Evolutionary conservation across 2,329 filamentous ascomycete genomes (phyloP).

Genomic region (Pseudophaeomoniella oleicola): DNA sequence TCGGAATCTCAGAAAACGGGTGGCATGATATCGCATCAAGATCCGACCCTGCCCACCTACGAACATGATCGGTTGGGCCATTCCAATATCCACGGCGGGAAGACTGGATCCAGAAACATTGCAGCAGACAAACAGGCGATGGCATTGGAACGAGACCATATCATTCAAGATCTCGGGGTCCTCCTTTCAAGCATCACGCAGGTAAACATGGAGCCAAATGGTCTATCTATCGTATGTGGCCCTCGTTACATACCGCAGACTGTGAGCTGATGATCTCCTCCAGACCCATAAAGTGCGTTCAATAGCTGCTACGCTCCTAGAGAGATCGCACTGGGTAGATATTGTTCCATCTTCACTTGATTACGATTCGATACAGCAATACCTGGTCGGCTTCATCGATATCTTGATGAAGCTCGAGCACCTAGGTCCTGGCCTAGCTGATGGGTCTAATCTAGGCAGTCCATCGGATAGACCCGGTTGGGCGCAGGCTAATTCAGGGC

Average conservation of each 20-base stretch:
- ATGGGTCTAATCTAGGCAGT: no score
- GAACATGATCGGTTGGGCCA: constrained; percentile 13
- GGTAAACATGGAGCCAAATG: constrained; percentile 67
- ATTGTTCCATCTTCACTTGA: constrained; percentile 32
- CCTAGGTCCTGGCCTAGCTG: constrained; percentile 23
- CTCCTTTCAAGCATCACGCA: constrained; percentile 67
- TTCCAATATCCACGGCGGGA: constrained; percentile 8
- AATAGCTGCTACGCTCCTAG: constrained; percentile 66
- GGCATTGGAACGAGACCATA: constrained; percentile 61
- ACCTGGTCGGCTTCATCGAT: constrained; percentile 57
- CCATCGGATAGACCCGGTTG: no score
- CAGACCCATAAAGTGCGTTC: constrained; percentile 72
- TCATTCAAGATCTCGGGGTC: constrained; percentile 62
- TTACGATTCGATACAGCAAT: constrained; percentile 48
- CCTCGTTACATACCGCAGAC: constrained; percentile 3
- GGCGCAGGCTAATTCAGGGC: no score
- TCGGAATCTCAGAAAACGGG: no score
- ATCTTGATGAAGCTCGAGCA: constrained; percentile 62
- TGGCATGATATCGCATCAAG: no score
- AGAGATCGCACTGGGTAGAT: no score
- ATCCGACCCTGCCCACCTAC: constrained; percentile 3
- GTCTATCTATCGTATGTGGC: constrained; percentile 45
- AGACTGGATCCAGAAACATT: no score
- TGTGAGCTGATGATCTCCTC: constrained; percentile 5
- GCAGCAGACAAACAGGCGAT: constrained; percentile 35